Percentiles rank a stretch among this genome's conserved stretches.
Conservation (phyloP, 257 asterid species). For the Solanum rostratum region DNA sequence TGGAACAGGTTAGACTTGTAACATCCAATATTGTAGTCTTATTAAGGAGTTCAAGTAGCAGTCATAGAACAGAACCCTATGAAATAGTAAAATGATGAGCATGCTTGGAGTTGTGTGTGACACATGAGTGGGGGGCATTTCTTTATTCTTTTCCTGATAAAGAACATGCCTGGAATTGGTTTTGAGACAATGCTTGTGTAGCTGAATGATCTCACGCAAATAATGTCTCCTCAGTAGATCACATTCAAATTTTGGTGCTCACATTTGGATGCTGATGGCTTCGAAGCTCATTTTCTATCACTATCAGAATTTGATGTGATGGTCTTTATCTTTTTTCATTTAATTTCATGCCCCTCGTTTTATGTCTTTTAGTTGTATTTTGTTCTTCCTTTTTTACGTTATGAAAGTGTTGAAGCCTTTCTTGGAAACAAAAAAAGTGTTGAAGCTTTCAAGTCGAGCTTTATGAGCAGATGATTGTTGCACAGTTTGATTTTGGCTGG, state of each 20-base stretch:
- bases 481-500: not conserved
- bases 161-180: not conserved
- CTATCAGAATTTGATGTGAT: not conserved
- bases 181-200: not conserved
- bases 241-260: not conserved
- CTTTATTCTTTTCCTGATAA: not conserved
- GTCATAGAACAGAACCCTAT: not conserved
- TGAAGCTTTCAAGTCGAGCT: not conserved
- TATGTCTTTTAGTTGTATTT: not conserved
- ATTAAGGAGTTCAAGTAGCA: not conserved
- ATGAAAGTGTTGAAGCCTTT: not conserved
- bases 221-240: not conserved
- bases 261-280: not conserved
- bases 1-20: not conserved
- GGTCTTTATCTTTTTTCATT: not conserved
- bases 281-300: not conserved
- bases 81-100: not conserved
- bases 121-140: not conserved
- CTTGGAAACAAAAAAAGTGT: not conserved
- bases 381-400: not conserved
- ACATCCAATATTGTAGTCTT: not conserved
- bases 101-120: not conserved
- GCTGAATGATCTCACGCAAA: not conserved
- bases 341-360: not conserved
- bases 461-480: not conserved